Conservation (phyloP, 805 yeast genomes). For the Zygosaccharomyces pseudorouxii region DNA sequence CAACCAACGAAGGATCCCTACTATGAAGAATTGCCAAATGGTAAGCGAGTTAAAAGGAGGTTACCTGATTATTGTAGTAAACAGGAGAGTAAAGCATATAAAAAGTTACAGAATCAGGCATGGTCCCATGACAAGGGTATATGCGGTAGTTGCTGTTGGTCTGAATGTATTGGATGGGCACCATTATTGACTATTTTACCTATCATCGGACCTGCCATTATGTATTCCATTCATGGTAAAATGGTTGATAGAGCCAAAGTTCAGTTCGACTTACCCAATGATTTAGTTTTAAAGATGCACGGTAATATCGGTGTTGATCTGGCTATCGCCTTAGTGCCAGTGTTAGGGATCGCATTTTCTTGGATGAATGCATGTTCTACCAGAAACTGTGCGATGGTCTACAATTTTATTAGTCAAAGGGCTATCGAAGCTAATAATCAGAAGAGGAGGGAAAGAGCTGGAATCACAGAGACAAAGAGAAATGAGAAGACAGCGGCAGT, state of each 20-base stretch:
- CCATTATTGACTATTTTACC: conserved; percentile 73
- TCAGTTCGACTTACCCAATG: conserved; percentile 52
- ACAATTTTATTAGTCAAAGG: conserved; percentile 36
- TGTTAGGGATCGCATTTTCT: conserved; percentile 69
- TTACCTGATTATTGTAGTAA: conserved; percentile 56
- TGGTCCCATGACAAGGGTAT: conserved; percentile 86
- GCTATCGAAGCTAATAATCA: conserved; percentile 16
- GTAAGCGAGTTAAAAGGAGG: conserved; percentile 52
- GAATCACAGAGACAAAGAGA: background rate
- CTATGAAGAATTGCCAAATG: conserved; percentile 44
- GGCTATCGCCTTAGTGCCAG: conserved; percentile 69
- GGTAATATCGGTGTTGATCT: conserved; percentile 74
- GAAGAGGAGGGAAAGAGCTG: conserved; percentile 9
- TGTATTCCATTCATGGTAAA: conserved; percentile 75
- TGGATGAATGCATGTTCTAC: conserved; percentile 88
- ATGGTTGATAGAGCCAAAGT: conserved; percentile 56
- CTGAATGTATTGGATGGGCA: conserved; percentile 70
- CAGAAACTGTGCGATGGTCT: conserved; percentile 78
- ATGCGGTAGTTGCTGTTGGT: conserved; percentile 63
- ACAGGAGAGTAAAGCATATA: conserved; percentile 66
- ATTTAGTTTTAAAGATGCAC: conserved; percentile 62
- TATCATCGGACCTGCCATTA: conserved; percentile 73
- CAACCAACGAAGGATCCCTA: conserved; percentile 52
- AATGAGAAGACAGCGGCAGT: background rate
- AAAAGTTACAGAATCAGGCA: conserved; percentile 65